Percentiles rank a stretch among this genome's conserved stretches.
Evolutionary conservation across 164 flowering plant species (phyloP).

Genomic region (Tetrastigma voinierianum): DNA sequence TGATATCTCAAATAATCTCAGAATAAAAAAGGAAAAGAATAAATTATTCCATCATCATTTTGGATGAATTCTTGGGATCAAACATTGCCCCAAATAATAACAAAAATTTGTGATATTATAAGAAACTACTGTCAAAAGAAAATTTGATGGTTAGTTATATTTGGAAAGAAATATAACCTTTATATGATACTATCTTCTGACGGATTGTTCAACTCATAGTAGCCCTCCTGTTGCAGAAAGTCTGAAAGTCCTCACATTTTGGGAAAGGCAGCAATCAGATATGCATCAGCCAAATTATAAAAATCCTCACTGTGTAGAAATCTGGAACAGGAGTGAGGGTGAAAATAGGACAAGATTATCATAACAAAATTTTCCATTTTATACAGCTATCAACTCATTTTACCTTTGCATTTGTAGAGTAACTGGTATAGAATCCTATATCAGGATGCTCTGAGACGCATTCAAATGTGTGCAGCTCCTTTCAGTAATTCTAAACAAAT

Average conservation of each 20-base stretch:
- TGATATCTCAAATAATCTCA: neutral
- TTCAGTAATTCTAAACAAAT: constrained; percentile 92
- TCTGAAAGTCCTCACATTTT: constrained; percentile 83
- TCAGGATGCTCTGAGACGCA: constrained; percentile 99
- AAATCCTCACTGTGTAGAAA: constrained; percentile 77
- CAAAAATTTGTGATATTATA: neutral
- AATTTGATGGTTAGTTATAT: neutral
- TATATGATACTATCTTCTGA: constrained; percentile 84
- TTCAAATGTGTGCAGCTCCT: constrained; percentile 94
- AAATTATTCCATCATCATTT: neutral
- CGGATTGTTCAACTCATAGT: constrained; percentile 87
- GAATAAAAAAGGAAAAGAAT: neutral
- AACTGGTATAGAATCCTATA: constrained; percentile 95
- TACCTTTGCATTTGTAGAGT: constrained; percentile 98
- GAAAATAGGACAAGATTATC: neutral
- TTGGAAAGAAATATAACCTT: constrained; percentile 49
- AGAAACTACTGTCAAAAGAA: neutral
- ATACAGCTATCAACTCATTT: constrained; percentile 1
- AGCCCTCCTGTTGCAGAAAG: constrained; percentile 99
- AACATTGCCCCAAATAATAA: neutral
- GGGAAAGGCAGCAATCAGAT: constrained; percentile 98
- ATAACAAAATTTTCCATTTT: neutral
- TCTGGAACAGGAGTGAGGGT: too few species aligned
- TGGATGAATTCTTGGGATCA: neutral
- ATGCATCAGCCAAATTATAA: constrained; percentile 95